Percentiles rank a stretch among this genome's conserved stretches.
Evolutionary conservation across 306 rosid species (phyloP).

Genomic region (Cucurbita pepo): DNA sequence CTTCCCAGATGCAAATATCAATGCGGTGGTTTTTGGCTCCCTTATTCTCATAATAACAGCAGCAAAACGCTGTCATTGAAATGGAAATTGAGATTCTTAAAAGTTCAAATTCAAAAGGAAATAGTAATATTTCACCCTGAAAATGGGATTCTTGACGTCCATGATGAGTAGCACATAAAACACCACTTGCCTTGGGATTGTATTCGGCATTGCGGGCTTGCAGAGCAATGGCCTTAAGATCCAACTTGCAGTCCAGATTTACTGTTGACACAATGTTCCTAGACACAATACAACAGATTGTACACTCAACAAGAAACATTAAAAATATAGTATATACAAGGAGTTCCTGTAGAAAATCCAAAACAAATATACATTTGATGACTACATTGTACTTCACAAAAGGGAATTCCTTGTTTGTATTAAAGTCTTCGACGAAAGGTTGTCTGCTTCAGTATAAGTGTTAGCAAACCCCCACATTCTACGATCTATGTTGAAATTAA

Average conservation of each 20-base stretch:
- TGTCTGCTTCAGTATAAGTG: background rate
- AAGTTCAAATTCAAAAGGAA: background rate
- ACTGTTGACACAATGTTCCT: slow-evolving; percentile 94
- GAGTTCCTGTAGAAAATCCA: background rate
- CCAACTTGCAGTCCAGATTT: slow-evolving; percentile 84
- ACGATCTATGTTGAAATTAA: background rate
- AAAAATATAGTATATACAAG: background rate
- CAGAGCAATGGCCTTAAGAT: slow-evolving; percentile 77
- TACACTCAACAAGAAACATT: background rate
- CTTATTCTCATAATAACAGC: slow-evolving; percentile 98
- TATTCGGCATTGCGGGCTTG: slow-evolving; percentile 96
- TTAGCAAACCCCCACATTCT: background rate
- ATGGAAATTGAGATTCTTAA: background rate
- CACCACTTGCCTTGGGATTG: slow-evolving; percentile 72
- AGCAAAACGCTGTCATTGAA: slow-evolving; percentile 64
- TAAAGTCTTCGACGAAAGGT: background rate
- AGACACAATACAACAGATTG: slow-evolving; percentile 3
- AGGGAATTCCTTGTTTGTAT: background rate
- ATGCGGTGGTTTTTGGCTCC: slow-evolving; percentile 91
- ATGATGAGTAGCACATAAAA: background rate
- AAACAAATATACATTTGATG: background rate
- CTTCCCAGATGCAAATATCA: slow-evolving; percentile 92
- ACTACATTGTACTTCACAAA: background rate
- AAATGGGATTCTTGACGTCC: background rate
- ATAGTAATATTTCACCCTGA: background rate